Base-by-base conservation (phyloP, 2,329 filamentous ascomycete genomes). In the Botryotinia calthae region DNA sequence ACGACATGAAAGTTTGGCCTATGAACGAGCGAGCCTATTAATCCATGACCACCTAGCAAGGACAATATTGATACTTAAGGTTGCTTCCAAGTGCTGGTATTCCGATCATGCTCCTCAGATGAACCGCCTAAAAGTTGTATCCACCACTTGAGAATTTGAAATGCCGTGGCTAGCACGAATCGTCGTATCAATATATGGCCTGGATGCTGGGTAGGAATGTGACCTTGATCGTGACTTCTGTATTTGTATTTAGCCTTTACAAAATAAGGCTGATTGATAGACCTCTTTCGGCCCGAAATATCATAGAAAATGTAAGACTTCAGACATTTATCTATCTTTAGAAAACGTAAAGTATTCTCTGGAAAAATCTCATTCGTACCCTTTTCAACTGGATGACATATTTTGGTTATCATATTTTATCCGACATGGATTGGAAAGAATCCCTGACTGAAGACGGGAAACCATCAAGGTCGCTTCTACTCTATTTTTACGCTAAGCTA, bases 341-440 rank as follows among this genome's bases (percentile, higher is more conserved):
- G 12, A 37, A 48, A 12, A n/a, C 10, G 7, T n/a, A 31, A 51
- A 66, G 7, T 28, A 20, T 10, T n/a, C 25, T 8, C 18, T 20
- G 31, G 37, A 7, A n/a, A 54, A 54, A 14, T 18, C n/a, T 10
- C 34, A 66, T 18, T 10, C 34, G 54, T 40, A 66, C 51, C n/a
- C 64, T 54, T 66, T n/a, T 28, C 20, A 28, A 28, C 25, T 18
- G 12, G 20, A 65, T 42, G 14, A 48, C 48, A 12, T 67, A n/a
- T 67, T 28, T 54, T 7, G 34, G 37, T 40, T 37, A 73, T 76
- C 74, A 75, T 76, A 74, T 75, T 72, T 28, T 40, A 22, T 73
- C 46, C 66, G 62, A 68, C 72, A 72, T 75, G 73, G 68, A 28
- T 71, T 72, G 37, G 71, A 58, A 51, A 51, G 16, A 28, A 67